A percentile compares a stretch with the other conserved stretches of the same genome.
These are phyloP conservation scores for Gnomoniopsis sp. DNA, from an alignment of 2,329 filamentous ascomycete species.

Conservation along the genomic window DNA sequence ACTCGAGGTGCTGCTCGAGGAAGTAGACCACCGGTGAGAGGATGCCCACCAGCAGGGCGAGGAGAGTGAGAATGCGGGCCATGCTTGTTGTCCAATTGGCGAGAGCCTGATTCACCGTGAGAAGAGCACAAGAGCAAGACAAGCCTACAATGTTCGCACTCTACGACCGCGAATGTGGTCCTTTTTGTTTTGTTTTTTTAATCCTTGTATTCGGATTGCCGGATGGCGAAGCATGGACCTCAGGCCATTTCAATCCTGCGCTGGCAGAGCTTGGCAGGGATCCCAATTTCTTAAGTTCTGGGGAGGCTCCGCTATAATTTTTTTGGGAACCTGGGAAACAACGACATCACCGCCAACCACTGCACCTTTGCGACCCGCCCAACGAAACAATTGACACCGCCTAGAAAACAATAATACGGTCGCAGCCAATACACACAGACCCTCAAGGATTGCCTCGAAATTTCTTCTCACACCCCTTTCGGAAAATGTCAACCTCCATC, in stretches of 20 bases:
- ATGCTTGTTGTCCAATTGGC: not conserved
- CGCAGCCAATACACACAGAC: not conserved
- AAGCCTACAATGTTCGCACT: not conserved
- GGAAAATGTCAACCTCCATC: constrained; percentile 31
- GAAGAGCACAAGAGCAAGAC: not conserved
- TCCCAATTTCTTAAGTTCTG: no score
- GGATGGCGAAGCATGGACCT: no score
- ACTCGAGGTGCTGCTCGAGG: constrained; percentile 56
- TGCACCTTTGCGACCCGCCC: no score
- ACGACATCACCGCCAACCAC: no score
- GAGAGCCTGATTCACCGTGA: not conserved
- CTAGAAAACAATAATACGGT: not conserved
- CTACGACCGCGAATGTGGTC: no score
- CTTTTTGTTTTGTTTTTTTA: no score
- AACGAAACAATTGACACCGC: constrained; percentile 17
- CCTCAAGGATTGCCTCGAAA: not conserved
- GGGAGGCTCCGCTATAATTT: no score
- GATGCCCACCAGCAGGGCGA: constrained; percentile 53
- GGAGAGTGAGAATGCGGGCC: constrained; percentile 40
- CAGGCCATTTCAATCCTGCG: no score
- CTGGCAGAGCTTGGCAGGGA: no score
- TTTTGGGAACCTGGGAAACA: no score
- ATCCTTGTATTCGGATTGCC: no score
- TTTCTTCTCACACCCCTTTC: not conserved
- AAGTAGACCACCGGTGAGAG: constrained; percentile 52